Percentiles rank a stretch among this genome's conserved stretches.
These are phyloP conservation scores for Clavispora phyllophila DNA, from an alignment of 805 yeast species.

Conservation along the genomic window DNA sequence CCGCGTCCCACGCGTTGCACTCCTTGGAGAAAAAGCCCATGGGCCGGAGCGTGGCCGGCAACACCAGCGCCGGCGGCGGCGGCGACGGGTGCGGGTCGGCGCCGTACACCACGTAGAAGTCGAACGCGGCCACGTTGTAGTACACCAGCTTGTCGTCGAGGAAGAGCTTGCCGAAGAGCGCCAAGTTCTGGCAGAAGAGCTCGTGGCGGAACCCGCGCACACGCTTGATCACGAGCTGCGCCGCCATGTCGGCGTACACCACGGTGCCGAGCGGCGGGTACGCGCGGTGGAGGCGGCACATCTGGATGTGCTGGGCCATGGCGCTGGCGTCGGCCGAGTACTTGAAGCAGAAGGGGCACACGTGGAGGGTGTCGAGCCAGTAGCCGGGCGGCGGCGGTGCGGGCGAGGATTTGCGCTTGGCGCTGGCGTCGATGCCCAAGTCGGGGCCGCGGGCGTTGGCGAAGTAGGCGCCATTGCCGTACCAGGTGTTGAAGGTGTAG, in stretches of 20 bases:
- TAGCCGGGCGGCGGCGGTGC: slow-evolving; percentile 12
- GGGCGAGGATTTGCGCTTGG: slow-evolving; percentile 7
- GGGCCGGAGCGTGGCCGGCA: slow-evolving; percentile 8
- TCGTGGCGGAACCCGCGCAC: slow-evolving; percentile 62
- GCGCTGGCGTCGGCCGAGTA: slow-evolving; percentile 50
- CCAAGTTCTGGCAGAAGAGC: slow-evolving; percentile 74
- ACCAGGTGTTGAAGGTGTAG: slow-evolving; percentile 75
- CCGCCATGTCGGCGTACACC: slow-evolving; percentile 55
- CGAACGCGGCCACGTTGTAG: slow-evolving; percentile 73
- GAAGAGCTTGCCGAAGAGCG: slow-evolving; percentile 81
- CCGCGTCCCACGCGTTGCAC: slow-evolving; percentile 67
- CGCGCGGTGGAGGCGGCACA: slow-evolving; percentile 33
- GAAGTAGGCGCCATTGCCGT: slow-evolving; percentile 79
- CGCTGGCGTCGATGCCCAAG: slow-evolving; percentile 13
- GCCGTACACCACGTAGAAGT: slow-evolving; percentile 71
- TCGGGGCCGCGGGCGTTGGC: slow-evolving; percentile 26
- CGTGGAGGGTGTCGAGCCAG: slow-evolving; percentile 60
- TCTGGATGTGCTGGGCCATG: slow-evolving; percentile 45
- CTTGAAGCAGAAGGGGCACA: slow-evolving; percentile 83
- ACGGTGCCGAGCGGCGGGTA: slow-evolving; percentile 57
- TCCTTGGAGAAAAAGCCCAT: slow-evolving; percentile 94
- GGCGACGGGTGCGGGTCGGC: slow-evolving; percentile 18
- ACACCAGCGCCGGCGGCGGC: slow-evolving; percentile 2
- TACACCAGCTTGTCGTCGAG: slow-evolving; percentile 86
- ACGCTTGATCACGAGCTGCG: slow-evolving; percentile 48